A percentile compares a stretch with the other conserved stretches of the same genome.
phyloP scores from a whole-genome alignment of 2,329 filamentous ascomycete species.

The Colletotrichum sansevieriae region DNA sequence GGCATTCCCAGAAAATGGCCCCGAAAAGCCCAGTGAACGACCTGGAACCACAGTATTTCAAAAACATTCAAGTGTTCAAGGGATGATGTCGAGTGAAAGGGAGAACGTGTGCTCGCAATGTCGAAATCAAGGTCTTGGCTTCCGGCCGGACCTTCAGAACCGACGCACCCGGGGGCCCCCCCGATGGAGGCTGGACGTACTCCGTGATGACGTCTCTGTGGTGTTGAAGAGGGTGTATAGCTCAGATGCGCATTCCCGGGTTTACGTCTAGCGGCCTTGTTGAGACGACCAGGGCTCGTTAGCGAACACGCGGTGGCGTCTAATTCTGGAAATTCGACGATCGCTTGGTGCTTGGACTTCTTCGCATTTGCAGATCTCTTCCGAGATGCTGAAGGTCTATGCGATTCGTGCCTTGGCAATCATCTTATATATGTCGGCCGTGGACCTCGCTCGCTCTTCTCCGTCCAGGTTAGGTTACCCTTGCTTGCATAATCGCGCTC shows the following conservation, averaged over 20 bases:
- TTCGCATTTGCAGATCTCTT: background rate
- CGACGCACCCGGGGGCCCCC: conserved; percentile 22
- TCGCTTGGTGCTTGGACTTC: background rate
- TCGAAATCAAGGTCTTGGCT: conserved; percentile 14
- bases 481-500: conserved; percentile 25
- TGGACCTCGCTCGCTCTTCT: background rate
- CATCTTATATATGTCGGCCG: background rate
- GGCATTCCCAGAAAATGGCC: conserved; percentile 30
- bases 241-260: background rate
- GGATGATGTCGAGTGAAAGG: conserved; percentile 1
- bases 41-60: background rate
- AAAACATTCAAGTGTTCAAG: background rate
- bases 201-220: conserved; percentile 37
- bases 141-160: conserved; percentile 12
- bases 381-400: background rate
- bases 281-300: conserved; percentile 4
- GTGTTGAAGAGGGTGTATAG: conserved; percentile 33
- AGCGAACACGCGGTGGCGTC: conserved; percentile 11
- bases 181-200: conserved; percentile 7
- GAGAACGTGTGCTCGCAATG: background rate
- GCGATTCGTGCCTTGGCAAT: background rate
- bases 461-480: conserved; percentile 25
- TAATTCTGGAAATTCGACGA: background rate
- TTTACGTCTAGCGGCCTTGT: background rate
- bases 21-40: background rate